Evolutionary conservation across 257 asterid species (phyloP).

Genomic region (Knoxia roxburghii): DNA sequence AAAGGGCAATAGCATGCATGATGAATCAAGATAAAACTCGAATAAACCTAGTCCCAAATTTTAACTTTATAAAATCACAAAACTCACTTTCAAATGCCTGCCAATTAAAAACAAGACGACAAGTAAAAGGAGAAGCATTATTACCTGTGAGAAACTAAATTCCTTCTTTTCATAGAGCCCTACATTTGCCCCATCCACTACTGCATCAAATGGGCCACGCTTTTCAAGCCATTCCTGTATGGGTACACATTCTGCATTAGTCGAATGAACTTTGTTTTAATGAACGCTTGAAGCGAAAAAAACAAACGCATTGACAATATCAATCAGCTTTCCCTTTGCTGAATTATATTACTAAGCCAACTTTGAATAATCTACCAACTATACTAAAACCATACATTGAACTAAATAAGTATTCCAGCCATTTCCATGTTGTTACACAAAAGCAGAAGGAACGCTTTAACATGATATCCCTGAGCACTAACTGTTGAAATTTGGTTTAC

Average conservation of each 20-base stretch:
- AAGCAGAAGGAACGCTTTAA: background rate
- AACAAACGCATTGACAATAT: slow-evolving; percentile 9
- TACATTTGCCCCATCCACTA: slow-evolving; percentile 77
- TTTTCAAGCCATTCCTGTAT: slow-evolving; percentile 80
- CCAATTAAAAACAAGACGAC: background rate
- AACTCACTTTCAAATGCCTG: background rate
- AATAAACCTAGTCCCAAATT: background rate
- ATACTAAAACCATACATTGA: background rate
- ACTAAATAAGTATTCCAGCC: background rate
- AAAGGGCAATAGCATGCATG: slow-evolving; percentile 7
- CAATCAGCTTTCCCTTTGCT: background rate
- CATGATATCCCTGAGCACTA: no score
- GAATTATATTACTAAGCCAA: background rate
- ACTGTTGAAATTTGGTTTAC: background rate
- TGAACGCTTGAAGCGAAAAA: slow-evolving; percentile 18
- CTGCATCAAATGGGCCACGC: slow-evolving; percentile 93
- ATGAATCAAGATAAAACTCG: background rate
- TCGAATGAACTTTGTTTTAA: slow-evolving; percentile 15
- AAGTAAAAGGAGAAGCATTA: background rate
- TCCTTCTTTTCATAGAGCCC: slow-evolving; percentile 48
- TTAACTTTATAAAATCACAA: background rate
- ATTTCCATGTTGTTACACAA: background rate
- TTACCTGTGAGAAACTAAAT: slow-evolving; percentile 62
- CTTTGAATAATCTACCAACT: background rate
- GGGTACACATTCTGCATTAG: slow-evolving; percentile 28